Percentiles rank a stretch among this genome's conserved stretches.
These are phyloP conservation scores for Hypoxylon sp. DNA, from an alignment of 2,329 filamentous ascomycete genomes.

Conservation along the genomic window DNA sequence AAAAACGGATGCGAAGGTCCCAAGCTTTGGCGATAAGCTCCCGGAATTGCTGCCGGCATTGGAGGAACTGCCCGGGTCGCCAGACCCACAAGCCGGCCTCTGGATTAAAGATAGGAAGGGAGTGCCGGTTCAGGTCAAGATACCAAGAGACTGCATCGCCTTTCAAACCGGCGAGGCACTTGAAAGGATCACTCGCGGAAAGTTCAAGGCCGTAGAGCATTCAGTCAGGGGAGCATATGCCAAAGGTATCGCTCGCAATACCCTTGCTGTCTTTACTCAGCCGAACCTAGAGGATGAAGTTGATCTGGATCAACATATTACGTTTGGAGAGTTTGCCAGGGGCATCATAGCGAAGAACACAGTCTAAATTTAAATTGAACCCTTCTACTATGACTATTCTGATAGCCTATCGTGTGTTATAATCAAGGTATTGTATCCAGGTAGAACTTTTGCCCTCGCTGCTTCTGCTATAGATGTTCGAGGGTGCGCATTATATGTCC, in stretches of 20 bases:
- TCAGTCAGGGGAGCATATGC: slow-evolving; percentile 85
- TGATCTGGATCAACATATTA: slow-evolving; percentile 75
- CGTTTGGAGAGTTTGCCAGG: slow-evolving; percentile 82
- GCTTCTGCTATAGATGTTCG: neutral
- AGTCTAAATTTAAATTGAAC: slow-evolving; percentile 54
- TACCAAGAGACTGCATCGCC: slow-evolving; percentile 90
- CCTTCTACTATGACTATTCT: neutral
- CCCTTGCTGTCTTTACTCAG: slow-evolving; percentile 96
- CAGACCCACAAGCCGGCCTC: slow-evolving; percentile 88
- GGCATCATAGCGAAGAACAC: slow-evolving; percentile 73
- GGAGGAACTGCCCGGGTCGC: slow-evolving; percentile 79
- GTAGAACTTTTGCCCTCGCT: neutral
- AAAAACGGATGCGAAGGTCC: slow-evolving; percentile 54
- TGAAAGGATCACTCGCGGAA: slow-evolving; percentile 90
- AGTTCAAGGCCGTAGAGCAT: slow-evolving; percentile 95
- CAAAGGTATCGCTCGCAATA: slow-evolving; percentile 81
- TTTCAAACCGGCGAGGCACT: slow-evolving; percentile 97
- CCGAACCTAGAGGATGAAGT: slow-evolving; percentile 89
- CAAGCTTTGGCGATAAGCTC: slow-evolving; percentile 54
- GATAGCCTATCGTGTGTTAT: neutral
- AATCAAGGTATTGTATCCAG: neutral
- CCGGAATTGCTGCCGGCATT: slow-evolving; percentile 65
- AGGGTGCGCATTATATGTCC: neutral
- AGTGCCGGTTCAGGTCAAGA: slow-evolving; percentile 88
- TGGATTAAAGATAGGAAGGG: slow-evolving; percentile 92